These are phyloP conservation scores for Phaseolus coccineus DNA, from an alignment of 331 rosid species.

Conservation along the genomic window DNA sequence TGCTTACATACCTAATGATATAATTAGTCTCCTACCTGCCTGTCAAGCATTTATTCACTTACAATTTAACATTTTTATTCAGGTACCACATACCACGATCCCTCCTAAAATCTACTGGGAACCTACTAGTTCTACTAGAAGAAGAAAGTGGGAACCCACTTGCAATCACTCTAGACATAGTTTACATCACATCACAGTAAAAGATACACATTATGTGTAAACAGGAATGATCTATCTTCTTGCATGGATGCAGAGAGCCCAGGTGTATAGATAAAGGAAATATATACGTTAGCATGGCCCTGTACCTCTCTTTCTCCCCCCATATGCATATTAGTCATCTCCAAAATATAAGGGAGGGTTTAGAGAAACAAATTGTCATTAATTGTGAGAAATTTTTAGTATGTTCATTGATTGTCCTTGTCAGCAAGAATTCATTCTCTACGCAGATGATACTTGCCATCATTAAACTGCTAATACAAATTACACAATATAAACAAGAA, in stretches of 20 bases:
- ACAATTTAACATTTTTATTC: conserved; percentile 37
- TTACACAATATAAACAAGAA: conserved; percentile 5
- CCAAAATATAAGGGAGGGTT: neutral
- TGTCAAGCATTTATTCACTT: conserved; percentile 34
- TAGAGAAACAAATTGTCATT: conserved; percentile 20
- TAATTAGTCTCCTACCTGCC: neutral
- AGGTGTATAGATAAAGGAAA: conserved; percentile 13
- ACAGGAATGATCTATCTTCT: conserved; percentile 31
- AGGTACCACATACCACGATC: conserved; percentile 93
- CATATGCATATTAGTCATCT: neutral
- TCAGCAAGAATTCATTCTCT: conserved; percentile 14
- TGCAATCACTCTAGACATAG: conserved; percentile 55
- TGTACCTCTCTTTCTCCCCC: conserved; percentile 8
- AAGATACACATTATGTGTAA: conserved; percentile 27
- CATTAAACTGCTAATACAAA: neutral
- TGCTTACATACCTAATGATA: neutral
- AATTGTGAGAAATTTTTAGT: conserved; percentile 17
- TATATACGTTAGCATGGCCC: conserved; percentile 1
- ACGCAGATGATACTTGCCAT: neutral
- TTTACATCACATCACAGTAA: conserved; percentile 28
- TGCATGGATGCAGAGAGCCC: conserved; percentile 12
- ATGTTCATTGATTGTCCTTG: conserved; percentile 5
- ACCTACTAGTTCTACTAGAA: conserved; percentile 72
- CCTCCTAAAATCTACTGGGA: conserved; percentile 65
- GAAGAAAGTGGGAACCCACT: conserved; percentile 79